Base-by-base conservation (phyloP, 1,284 basidiomycete species). In the Hymenochaete sp. region DNA sequence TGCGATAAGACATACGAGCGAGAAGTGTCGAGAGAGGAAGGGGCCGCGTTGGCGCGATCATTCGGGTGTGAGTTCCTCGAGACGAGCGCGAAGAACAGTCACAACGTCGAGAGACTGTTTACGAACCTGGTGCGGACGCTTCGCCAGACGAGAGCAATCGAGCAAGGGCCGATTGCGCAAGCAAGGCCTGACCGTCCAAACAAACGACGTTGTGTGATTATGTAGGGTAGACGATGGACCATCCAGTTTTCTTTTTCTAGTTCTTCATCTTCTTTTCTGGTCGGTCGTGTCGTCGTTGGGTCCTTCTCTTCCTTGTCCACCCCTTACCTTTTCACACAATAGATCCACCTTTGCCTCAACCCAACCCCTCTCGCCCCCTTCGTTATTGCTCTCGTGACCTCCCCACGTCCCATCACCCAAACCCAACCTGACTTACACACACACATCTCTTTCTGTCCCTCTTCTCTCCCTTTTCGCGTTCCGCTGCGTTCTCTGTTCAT, bases 41-140 rank as follows among this genome's bases (percentile, higher is more conserved):
- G 93, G 3, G 74, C 77, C 14, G 78, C 79, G 16, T 69, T 97
- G 52, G 95, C 96, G 22, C 77, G 82, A 55, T 74, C 79, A 47
- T 89, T 95, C 59, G 91, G 89, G 26, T 97, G 93, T 70, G 85
- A 88, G 47, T 98, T 97, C 64, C 87, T 93, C 64, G 95, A 98
- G 67, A 95, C 95, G 28, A 92, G 87, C 27, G 96, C 95, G 36
- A 96, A 96, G 71, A 92, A 89, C 42, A 83, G 93, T 41, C 77
- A 87, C 59, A 97, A 98, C 62, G 96, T 99, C 51, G 93, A 98
- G 63, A 77, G 82, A 41, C 79, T 95, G 25, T 99, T 98, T 68
- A 88, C 77, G 62, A 84, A 81, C 55, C 77, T 98, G 48, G 92
- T 98, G 38, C 82, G 93, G 53, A 79, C 85, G 53, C 82, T 98